Conservation (phyloP, 2,329 filamentous ascomycete genomes). For the Zymoseptoria brevis region DNA sequence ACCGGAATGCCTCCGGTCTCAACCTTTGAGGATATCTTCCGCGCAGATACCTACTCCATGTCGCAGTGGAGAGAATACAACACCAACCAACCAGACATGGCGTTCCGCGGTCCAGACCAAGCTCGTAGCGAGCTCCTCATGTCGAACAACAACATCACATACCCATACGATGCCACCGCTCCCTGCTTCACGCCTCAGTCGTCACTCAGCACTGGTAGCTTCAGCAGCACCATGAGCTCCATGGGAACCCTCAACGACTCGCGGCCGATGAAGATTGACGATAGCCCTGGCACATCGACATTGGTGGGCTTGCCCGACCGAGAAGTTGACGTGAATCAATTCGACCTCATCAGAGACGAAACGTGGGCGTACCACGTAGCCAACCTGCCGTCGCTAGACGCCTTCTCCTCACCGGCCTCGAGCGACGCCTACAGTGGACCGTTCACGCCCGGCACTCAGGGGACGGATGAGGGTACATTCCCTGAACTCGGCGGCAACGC, state of each 20-base stretch:
- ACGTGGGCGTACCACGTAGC: constrained; percentile 8
- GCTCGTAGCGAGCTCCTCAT: background rate
- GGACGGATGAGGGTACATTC: too few relatives aligned
- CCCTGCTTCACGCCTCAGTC: background rate
- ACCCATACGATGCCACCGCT: background rate
- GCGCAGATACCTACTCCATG: background rate
- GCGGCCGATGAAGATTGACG: constrained; percentile 3
- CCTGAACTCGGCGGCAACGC: too few relatives aligned
- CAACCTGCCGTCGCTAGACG: background rate
- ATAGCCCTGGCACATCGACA: constrained; percentile 3
- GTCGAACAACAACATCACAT: background rate
- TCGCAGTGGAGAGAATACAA: background rate
- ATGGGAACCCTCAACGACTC: background rate
- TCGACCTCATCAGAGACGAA: constrained; percentile 9
- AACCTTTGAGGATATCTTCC: constrained; percentile 1
- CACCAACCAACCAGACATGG: background rate
- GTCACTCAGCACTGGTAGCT: background rate
- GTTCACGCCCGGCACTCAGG: too few relatives aligned
- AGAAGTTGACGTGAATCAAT: constrained; percentile 17
- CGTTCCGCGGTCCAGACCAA: background rate
- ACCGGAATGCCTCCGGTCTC: background rate
- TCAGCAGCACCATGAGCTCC: background rate
- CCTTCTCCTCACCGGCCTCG: background rate
- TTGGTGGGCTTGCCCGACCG: background rate
- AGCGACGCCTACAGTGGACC: too few relatives aligned